Percentiles rank a stretch among this genome's conserved stretches.
phyloP scores from a whole-genome alignment of 768 basidiomycete species.

The Hypholoma sublateritium region DNA sequence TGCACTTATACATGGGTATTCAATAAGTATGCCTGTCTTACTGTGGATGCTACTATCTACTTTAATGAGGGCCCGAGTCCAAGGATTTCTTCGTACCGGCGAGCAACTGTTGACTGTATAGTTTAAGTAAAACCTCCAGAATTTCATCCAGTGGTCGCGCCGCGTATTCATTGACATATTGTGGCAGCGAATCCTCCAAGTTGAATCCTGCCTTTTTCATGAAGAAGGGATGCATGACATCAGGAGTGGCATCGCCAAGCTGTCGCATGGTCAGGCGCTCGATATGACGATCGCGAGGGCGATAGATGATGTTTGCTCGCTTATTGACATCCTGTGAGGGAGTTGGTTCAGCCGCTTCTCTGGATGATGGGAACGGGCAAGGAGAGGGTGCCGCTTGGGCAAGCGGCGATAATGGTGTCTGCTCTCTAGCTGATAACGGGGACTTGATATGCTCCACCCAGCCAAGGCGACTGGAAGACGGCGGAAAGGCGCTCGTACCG shows the following conservation, averaged over 20 bases:
- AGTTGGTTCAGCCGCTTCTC: slow-evolving; percentile 15
- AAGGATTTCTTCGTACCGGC: slow-evolving; percentile 25
- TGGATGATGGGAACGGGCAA: neutral
- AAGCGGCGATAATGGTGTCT: slow-evolving; percentile 12
- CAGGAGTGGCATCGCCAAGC: slow-evolving; percentile 85
- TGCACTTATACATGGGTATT: slow-evolving; percentile 6
- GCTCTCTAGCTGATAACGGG: slow-evolving; percentile 18
- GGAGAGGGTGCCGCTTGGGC: neutral
- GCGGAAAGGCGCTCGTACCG: slow-evolving; percentile 18
- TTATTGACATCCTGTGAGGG: slow-evolving; percentile 16
- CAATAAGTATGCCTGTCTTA: slow-evolving; percentile 2
- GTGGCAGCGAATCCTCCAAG: slow-evolving; percentile 80
- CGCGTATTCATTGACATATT: slow-evolving; percentile 86
- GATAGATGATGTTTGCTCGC: slow-evolving; percentile 45
- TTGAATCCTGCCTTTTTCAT: slow-evolving; percentile 85
- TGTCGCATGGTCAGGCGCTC: slow-evolving; percentile 84
- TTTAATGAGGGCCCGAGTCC: neutral
- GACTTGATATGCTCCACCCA: slow-evolving; percentile 17
- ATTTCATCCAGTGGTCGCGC: slow-evolving; percentile 82
- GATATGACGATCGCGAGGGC: slow-evolving; percentile 59
- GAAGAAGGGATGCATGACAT: slow-evolving; percentile 86
- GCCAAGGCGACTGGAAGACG: slow-evolving; percentile 25
- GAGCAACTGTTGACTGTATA: slow-evolving; percentile 76
- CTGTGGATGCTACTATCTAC: neutral
- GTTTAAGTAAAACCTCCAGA: slow-evolving; percentile 72